phyloP scores from a whole-genome alignment of 345 rosid species.

The Heritiera fomes region DNA sequence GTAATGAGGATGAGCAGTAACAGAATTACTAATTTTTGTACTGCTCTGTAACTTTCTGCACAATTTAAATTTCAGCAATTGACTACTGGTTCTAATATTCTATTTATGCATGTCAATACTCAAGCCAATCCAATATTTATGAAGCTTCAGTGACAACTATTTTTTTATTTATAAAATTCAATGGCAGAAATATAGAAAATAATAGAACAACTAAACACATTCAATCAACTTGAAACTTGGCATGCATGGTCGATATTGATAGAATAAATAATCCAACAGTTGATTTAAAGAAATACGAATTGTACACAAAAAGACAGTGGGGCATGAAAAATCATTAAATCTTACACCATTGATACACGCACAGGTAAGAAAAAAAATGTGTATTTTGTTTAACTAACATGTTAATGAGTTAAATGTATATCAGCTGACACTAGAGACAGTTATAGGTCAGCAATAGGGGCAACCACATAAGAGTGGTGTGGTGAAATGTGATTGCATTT shows the following conservation, averaged over 20 bases:
- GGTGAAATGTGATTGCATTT: neutral
- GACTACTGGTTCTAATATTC: neutral
- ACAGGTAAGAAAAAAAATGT: neutral
- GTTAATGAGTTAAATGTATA: neutral
- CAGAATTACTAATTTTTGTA: neutral
- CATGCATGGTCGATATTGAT: neutral
- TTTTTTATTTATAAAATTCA: neutral
- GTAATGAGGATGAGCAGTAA: neutral
- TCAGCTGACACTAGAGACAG: neutral
- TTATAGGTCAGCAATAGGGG: neutral
- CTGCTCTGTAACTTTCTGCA: neutral
- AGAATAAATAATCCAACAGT: neutral
- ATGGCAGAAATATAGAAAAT: neutral
- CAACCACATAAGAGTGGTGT: neutral
- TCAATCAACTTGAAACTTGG: neutral
- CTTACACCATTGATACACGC: neutral
- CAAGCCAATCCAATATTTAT: neutral
- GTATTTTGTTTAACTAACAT: neutral
- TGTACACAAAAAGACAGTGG: neutral
- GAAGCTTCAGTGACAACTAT: neutral
- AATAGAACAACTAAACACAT: neutral
- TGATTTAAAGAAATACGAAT: neutral
- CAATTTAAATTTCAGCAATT: neutral
- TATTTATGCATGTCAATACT: neutral
- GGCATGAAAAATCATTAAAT: neutral